These are phyloP conservation scores for Carex parvula DNA, from an alignment of 176 grass and related monocot species.

Conservation along the genomic window DNA sequence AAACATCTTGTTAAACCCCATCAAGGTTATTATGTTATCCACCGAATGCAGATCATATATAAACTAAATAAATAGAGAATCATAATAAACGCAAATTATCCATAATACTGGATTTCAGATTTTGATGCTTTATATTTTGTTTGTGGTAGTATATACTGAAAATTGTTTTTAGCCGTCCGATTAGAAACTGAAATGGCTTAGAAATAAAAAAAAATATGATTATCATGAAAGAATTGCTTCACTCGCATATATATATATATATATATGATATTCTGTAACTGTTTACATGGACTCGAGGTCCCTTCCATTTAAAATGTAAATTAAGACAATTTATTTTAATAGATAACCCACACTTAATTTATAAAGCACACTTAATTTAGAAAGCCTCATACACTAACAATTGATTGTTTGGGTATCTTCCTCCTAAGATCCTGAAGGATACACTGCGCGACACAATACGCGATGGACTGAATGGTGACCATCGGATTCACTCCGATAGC, in stretches of 20 bases:
- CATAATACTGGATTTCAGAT: not conserved
- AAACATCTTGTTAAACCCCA: no score
- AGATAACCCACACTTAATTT: not conserved
- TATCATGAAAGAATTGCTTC: not conserved
- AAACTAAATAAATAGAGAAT: not conserved
- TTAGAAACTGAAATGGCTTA: no score
- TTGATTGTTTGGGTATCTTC: slow-evolving; percentile 20
- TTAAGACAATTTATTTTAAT: not conserved
- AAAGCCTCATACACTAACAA: not conserved
- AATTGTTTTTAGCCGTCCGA: not conserved
- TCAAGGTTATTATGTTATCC: no score
- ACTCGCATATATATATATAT: not conserved
- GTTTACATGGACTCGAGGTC: not conserved
- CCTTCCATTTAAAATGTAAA: not conserved
- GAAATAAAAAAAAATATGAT: not conserved
- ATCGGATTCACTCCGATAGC: slow-evolving; percentile 89
- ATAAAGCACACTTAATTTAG: not conserved
- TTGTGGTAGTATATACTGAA: not conserved
- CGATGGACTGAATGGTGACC: slow-evolving; percentile 78
- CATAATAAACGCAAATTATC: not conserved
- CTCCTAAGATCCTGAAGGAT: slow-evolving; percentile 31
- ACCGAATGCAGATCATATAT: not conserved
- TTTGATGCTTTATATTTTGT: not conserved
- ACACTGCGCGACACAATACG: slow-evolving; percentile 56
- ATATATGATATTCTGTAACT: not conserved